Evolutionary conservation across 257 asterid genomes (phyloP).

Genomic region (Plantago elongata): DNA sequence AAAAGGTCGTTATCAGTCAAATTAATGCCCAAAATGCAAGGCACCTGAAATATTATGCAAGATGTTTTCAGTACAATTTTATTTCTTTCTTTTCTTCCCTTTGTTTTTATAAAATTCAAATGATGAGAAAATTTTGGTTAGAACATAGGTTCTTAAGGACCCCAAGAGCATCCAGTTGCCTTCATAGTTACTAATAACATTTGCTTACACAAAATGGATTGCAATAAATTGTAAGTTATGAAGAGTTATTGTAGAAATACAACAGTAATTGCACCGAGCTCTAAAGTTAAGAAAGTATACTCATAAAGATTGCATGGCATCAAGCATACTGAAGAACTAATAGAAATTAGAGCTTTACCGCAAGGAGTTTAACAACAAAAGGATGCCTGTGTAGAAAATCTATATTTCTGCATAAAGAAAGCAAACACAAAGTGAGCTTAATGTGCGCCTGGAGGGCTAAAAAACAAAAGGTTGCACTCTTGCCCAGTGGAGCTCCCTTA

Average conservation of each 20-base stretch:
- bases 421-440: conserved; percentile 17
- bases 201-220: conserved; percentile 3
- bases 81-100: no score
- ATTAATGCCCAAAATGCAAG: conserved; percentile 75
- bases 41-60: conserved; percentile 52
- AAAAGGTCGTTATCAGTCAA: conserved; percentile 74
- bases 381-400: conserved; percentile 68
- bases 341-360: conserved; percentile 45
- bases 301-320: neutral
- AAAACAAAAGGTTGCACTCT: neutral
- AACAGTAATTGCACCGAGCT: conserved; percentile 5
- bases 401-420: conserved; percentile 52
- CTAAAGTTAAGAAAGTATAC: neutral
- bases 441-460: conserved; percentile 5
- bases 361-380: conserved; percentile 59
- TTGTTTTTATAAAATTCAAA: neutral
- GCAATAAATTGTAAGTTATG: conserved; percentile 11
- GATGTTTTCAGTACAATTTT: conserved; percentile 18
- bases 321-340: conserved; percentile 17
- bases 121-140: neutral
- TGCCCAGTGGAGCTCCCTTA: conserved; percentile 18
- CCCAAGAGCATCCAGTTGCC: conserved; percentile 1
- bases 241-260: neutral
- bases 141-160: conserved; percentile 1
- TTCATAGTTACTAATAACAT: neutral